These are phyloP conservation scores for Termitomyces sp. DNA, from an alignment of 1,284 basidiomycete genomes.

Conservation along the genomic window DNA sequence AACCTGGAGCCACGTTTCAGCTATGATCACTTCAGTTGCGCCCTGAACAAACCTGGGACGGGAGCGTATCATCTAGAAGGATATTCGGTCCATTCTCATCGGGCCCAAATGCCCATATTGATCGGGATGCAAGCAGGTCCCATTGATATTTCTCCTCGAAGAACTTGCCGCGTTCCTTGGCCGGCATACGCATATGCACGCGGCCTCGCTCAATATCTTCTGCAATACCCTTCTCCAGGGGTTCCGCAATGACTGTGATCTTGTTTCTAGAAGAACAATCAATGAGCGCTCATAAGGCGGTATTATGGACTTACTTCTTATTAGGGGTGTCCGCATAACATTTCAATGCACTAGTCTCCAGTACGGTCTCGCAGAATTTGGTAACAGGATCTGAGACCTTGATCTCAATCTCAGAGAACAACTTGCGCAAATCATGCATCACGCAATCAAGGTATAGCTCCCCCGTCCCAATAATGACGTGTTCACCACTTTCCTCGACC, in stretches of 20 bases:
- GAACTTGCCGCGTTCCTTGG: conserved; percentile 90
- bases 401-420: conserved; percentile 99
- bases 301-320: conserved; percentile 71
- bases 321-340: conserved; percentile 99
- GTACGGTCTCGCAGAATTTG: conserved; percentile 96
- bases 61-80: conserved; percentile 92
- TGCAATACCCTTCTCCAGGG: conserved; percentile 87
- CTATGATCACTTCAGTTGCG: neutral
- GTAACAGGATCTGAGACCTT: conserved; percentile 99
- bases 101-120: conserved; percentile 99
- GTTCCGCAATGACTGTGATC: conserved; percentile 97
- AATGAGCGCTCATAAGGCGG: conserved; percentile 10
- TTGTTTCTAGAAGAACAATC: conserved; percentile 66
- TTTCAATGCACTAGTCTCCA: conserved; percentile 97
- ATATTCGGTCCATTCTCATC: conserved; percentile 94
- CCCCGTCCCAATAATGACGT: conserved; percentile 94
- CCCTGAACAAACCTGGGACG: conserved; percentile 65
- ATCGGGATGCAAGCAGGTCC: conserved; percentile 95
- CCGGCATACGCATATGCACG: conserved; percentile 89
- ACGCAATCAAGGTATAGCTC: conserved; percentile 97
- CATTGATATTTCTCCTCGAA: conserved; percentile 97
- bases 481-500: conserved; percentile 98
- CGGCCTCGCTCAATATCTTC: conserved; percentile 91
- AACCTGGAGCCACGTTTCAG: conserved; percentile 40
- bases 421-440: conserved; percentile 88